Evolutionary conservation across 1,139 yeast species (phyloP).

Genomic region (Candida mesenterica): DNA sequence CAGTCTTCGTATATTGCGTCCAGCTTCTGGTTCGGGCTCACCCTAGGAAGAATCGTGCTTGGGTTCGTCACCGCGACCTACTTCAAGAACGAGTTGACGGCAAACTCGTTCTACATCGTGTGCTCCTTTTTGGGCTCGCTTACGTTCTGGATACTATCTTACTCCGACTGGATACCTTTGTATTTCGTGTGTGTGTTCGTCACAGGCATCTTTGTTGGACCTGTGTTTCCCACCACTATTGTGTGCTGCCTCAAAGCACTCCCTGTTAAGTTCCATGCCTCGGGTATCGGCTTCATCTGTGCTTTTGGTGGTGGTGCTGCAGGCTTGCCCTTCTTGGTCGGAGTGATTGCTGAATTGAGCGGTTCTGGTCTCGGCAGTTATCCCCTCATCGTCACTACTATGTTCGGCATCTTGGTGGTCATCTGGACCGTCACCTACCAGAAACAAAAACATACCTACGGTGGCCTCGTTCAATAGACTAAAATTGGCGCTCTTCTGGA

Average conservation of each 20-base stretch:
- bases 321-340: conserved; percentile 61
- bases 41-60: conserved; percentile 56
- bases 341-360: conserved; percentile 44
- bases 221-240: conserved; percentile 75
- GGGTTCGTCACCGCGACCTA: conserved; percentile 60
- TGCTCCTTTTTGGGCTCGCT: conserved; percentile 30
- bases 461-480: conserved; percentile 3
- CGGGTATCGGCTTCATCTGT: conserved; percentile 73
- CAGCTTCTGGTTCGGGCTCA: conserved; percentile 64
- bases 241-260: conserved; percentile 61
- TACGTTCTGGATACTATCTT: conserved; percentile 30
- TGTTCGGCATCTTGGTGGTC: conserved; percentile 25
- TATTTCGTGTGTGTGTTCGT: conserved; percentile 44
- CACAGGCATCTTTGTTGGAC: conserved; percentile 73
- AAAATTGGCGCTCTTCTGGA: no score
- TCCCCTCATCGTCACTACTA: conserved; percentile 31
- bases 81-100: conserved; percentile 46
- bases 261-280: conserved; percentile 60
- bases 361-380: conserved; percentile 31
- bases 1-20: conserved; percentile 60
- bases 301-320: conserved; percentile 84
- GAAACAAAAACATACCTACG: conserved; percentile 14
- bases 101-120: conserved; percentile 41
- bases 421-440: conserved; percentile 30
- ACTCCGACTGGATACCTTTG: conserved; percentile 18